These are phyloP conservation scores for Coniochaeta sp. DNA, from an alignment of 2,329 filamentous ascomycete species.

Conservation along the genomic window DNA sequence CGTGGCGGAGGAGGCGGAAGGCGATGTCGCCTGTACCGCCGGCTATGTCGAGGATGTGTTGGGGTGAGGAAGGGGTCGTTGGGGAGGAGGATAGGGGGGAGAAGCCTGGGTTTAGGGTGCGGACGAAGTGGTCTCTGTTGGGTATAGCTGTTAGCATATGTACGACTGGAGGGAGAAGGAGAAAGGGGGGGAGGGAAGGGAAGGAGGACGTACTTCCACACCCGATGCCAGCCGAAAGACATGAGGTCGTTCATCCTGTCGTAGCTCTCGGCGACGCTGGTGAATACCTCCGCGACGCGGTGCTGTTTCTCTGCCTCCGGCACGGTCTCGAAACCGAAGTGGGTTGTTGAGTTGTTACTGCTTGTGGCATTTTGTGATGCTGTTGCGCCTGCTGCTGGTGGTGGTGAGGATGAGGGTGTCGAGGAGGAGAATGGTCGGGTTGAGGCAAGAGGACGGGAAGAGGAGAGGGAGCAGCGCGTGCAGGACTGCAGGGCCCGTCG, in stretches of 20 bases:
- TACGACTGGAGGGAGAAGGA: too few relatives aligned
- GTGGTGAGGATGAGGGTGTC: neutral
- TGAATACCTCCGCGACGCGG: conserved; percentile 81
- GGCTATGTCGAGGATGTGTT: conserved; percentile 88
- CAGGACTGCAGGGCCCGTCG: conserved; percentile 2
- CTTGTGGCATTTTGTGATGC: conserved; percentile 12
- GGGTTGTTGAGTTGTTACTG: conserved; percentile 42
- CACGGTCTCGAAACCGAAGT: conserved; percentile 87
- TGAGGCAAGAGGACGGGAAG: neutral
- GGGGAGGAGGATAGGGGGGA: conserved; percentile 36
- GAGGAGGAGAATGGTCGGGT: conserved; percentile 2
- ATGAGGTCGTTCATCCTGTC: conserved; percentile 99
- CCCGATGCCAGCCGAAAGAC: conserved; percentile 91
- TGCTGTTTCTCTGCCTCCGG: conserved; percentile 68
- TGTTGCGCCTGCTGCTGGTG: neutral
- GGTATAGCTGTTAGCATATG: neutral
- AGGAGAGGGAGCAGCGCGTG: neutral
- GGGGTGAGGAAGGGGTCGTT: conserved; percentile 38
- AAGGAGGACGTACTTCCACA: conserved; percentile 64
- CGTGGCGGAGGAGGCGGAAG: conserved; percentile 89
- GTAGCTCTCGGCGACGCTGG: conserved; percentile 88
- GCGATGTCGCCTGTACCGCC: conserved; percentile 97
- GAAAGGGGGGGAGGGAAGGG: neutral
- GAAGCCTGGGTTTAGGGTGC: conserved; percentile 77
- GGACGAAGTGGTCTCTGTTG: conserved; percentile 78